Evolutionary conservation across 805 yeast species (phyloP).

Genomic region (baker's yeast (Saccharomyces cerevisiae)): DNA sequence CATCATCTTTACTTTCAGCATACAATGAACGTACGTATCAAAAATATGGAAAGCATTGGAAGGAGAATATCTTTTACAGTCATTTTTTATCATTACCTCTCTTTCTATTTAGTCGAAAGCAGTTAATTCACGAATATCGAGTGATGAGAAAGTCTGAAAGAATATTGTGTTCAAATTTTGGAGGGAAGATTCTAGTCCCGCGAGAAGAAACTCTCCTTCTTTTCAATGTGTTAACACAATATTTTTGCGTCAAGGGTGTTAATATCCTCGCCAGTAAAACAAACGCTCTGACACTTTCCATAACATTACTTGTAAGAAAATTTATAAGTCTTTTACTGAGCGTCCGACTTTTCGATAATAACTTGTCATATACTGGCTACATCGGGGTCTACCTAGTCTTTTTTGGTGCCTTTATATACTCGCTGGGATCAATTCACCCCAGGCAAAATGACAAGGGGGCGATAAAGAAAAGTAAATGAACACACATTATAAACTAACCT

Average conservation of each 20-base stretch:
- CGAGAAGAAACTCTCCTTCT: conserved; percentile 25
- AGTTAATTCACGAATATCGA: conserved; percentile 29
- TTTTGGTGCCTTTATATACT: conserved; percentile 46
- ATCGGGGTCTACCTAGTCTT: conserved; percentile 48
- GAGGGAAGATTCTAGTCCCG: conserved; percentile 2
- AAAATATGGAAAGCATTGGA: conserved; percentile 53
- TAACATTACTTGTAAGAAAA: conserved; percentile 54
- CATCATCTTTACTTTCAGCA: conserved; percentile 52
- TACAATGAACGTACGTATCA: conserved; percentile 44
- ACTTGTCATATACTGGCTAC: conserved; percentile 32
- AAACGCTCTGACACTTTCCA: conserved; percentile 55
- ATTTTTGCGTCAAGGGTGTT: conserved; percentile 60
- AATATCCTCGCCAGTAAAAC: conserved; percentile 49
- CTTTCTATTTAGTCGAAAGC: conserved; percentile 33
- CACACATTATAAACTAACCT: not conserved
- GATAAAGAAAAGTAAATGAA: not conserved
- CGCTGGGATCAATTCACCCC: conserved; percentile 8
- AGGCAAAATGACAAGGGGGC: not conserved
- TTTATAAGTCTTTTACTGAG: conserved; percentile 53
- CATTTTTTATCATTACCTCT: conserved; percentile 51
- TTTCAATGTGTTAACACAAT: conserved; percentile 46
- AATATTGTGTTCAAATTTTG: conserved; percentile 8
- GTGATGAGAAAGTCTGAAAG: conserved; percentile 10
- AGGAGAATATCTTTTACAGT: conserved; percentile 54
- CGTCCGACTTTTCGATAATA: conserved; percentile 42